Evolutionary conservation across 305 asterid species (phyloP), one percentile per base, ranked within the genome.

Genomic region (Lippia alba): DNA sequence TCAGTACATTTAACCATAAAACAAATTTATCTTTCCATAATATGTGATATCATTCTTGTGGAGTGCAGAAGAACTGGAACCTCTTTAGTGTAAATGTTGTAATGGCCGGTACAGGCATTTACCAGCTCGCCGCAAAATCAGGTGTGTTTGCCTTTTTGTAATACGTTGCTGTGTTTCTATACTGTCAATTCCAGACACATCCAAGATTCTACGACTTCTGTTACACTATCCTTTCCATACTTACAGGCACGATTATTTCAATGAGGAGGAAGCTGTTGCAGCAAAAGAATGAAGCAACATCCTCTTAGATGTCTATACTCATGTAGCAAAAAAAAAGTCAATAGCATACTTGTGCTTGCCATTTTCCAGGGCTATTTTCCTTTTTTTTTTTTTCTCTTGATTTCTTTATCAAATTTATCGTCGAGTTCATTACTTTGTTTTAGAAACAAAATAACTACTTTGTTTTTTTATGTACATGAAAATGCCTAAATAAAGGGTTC

Each of bases 41-140:
- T 24, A 24, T 24, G 4, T 14, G 30, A 17, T 64, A 64, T 67
- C 62, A 19, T 56, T 64, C 20, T 71, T 56, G 6, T 74, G 73
- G 59, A 67, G 48, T 81, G 85, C 94, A 89, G 94, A 90, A 87
- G 70, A 90, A 90, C 76, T 90, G 96, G 96, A 90, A 90, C 61
- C 92, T 90, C 32, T 81, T 90, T 48, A 90, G 94, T 58, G 96
- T 87, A 34, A 90, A 87, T 73, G 69, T 90, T 56, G 94, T 85
- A 65, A 90, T 90, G 96, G 94, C 92, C 10, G 85, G 89, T 16
- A 90, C 96, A n/a, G 94, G 94, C 69, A 77, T 87, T 61, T 90
- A 90, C 74, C 96, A 90, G 75, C 94, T 90, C 59, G 39, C 82
- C 83, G 96, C 56, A 90, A 90, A 46, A 87, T 90, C n/a, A 74